These are phyloP conservation scores for Sextonia rubra DNA, from an alignment of 164 flowering plant genomes.

Conservation along the genomic window DNA sequence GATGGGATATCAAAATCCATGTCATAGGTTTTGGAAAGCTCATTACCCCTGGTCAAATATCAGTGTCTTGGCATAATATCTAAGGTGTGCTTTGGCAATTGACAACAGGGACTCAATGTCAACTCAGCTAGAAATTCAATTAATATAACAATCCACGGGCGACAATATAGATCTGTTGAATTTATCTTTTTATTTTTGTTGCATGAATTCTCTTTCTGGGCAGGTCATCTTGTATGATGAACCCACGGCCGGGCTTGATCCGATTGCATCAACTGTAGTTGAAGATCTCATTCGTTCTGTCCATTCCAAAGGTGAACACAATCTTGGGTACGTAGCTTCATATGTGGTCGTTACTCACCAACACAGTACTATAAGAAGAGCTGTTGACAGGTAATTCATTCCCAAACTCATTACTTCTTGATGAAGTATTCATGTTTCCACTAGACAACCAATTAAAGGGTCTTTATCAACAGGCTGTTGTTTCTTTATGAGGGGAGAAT, in stretches of 20 bases:
- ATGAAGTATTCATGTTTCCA: neutral
- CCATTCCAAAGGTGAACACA: constrained; percentile 62
- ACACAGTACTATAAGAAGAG: constrained; percentile 92
- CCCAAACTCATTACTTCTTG: neutral
- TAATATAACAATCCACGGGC: neutral
- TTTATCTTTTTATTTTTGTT: neutral
- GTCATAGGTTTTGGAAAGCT: no score
- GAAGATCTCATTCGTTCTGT: constrained; percentile 98
- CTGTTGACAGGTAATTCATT: constrained; percentile 75
- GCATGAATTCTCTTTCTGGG: constrained; percentile 1
- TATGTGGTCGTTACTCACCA: constrained; percentile 97
- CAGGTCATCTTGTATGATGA: constrained; percentile 96
- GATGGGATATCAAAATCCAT: neutral
- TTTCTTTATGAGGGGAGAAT: constrained; percentile 84
- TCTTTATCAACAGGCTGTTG: constrained; percentile 49
- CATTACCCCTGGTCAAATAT: no score
- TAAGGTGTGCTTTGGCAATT: neutral
- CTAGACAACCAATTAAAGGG: neutral
- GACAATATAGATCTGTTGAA: neutral
- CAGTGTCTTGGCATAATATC: neutral
- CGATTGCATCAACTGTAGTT: constrained; percentile 98
- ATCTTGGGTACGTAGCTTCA: constrained; percentile 82
- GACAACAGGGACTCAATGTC: neutral
- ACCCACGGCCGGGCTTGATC: constrained; percentile 99
- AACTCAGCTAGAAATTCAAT: neutral